phyloP scores from a whole-genome alignment of 2,329 filamentous ascomycete genomes.

The Teratosphaeria zuluensis region DNA sequence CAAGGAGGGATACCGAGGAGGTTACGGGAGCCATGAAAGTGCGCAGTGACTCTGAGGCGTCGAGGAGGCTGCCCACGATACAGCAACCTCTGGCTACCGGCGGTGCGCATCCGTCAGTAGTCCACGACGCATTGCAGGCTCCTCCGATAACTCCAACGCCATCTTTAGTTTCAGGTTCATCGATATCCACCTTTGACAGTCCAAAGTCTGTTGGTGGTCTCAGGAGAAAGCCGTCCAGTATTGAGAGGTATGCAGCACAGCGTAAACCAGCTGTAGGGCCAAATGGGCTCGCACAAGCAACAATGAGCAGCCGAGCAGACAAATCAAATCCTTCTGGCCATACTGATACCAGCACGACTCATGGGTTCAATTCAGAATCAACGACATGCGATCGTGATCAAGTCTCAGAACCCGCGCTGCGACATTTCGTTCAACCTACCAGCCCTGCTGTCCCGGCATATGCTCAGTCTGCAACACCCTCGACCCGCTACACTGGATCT shows the following conservation, averaged over 20 bases:
- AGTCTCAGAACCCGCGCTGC: not conserved
- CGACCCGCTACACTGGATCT: slow-evolving; percentile 66
- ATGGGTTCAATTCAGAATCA: slow-evolving; percentile 3
- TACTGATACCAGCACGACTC: slow-evolving; percentile 19
- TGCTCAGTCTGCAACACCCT: slow-evolving; percentile 60
- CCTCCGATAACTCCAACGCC: slow-evolving; percentile 31
- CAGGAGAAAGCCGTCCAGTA: slow-evolving; percentile 35
- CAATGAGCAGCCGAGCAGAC: slow-evolving; percentile 10
- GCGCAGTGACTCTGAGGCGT: not conserved
- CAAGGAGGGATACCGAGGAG: not conserved
- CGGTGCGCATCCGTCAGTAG: not conserved
- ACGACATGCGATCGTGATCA: not conserved
- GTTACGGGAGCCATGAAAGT: not conserved
- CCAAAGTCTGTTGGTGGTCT: slow-evolving; percentile 32
- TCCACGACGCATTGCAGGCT: slow-evolving; percentile 4
- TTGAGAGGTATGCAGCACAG: slow-evolving; percentile 29
- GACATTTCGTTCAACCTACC: not conserved
- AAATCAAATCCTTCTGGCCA: slow-evolving; percentile 12
- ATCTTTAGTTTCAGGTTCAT: slow-evolving; percentile 40
- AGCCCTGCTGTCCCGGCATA: slow-evolving; percentile 29
- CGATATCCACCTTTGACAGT: slow-evolving; percentile 37
- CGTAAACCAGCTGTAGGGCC: slow-evolving; percentile 19
- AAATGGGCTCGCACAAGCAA: slow-evolving; percentile 17
- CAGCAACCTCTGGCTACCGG: not conserved
- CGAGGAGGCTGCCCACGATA: not conserved